phyloP scores from a whole-genome alignment of 495 filamentous ascomycete species.

The Saxispiralis lemnorum region DNA sequence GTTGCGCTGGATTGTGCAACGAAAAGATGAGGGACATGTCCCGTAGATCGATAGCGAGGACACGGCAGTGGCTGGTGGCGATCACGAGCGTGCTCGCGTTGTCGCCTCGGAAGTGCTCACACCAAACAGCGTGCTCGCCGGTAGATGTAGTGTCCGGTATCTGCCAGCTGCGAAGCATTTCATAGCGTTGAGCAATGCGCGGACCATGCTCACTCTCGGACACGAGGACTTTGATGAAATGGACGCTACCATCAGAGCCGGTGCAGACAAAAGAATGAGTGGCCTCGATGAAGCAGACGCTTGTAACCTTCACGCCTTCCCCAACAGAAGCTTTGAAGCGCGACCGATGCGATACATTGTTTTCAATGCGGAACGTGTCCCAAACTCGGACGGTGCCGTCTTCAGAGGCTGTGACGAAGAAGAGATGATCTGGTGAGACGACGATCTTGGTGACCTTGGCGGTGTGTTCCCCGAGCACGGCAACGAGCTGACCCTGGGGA shows the following conservation, averaged over 20 bases:
- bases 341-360: constrained; percentile 69
- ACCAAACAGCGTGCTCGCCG: constrained; percentile 71
- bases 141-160: constrained; percentile 31
- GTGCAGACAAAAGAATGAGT: constrained; percentile 85
- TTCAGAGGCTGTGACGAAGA: constrained; percentile 87
- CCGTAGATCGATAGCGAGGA: constrained; percentile 73
- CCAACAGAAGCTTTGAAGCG: constrained; percentile 73
- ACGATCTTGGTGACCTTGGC: constrained; percentile 67
- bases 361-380: constrained; percentile 78
- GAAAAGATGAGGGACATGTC: constrained; percentile 69
- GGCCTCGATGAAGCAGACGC: constrained; percentile 78
- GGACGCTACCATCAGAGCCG: constrained; percentile 75
- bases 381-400: constrained; percentile 86
- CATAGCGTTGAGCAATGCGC: constrained; percentile 57
- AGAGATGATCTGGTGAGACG: constrained; percentile 75
- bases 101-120: constrained; percentile 78
- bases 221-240: constrained; percentile 75
- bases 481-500: constrained; percentile 66
- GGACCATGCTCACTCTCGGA: constrained; percentile 36
- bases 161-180: constrained; percentile 61
- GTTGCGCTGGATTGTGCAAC: constrained; percentile 78
- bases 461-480: constrained; percentile 74
- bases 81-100: constrained; percentile 62
- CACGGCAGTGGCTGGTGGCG: constrained; percentile 66
- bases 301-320: constrained; percentile 50